These are phyloP conservation scores for Phoenix dactylifera DNA, from an alignment of 176 grass and related monocot genomes.

Conservation along the genomic window DNA sequence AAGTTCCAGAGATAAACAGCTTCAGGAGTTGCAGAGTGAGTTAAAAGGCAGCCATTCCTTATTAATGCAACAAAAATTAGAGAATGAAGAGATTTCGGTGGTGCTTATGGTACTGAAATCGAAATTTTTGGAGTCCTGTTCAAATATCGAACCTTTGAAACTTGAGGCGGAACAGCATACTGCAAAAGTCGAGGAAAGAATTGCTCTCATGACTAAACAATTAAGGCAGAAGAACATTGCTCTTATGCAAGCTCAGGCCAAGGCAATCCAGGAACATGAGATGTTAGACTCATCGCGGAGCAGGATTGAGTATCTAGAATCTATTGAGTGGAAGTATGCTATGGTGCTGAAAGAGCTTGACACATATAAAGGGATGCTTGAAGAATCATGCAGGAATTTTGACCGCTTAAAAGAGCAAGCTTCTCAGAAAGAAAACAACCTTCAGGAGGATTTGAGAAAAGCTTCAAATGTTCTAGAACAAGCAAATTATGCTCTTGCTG, in stretches of 20 bases:
- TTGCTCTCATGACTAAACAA: constrained; percentile 16
- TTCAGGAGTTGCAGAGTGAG: constrained; percentile 42
- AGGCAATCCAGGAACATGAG: constrained; percentile 22
- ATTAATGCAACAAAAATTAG: constrained; percentile 33
- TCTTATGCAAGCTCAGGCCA: constrained; percentile 33
- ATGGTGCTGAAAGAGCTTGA: constrained; percentile 38
- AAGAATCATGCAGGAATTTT: constrained; percentile 30
- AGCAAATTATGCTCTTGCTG: constrained; percentile 32
- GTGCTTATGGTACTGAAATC: constrained; percentile 22
- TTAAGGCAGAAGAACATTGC: constrained; percentile 33
- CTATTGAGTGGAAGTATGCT: constrained; percentile 31
- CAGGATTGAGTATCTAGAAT: constrained; percentile 41
- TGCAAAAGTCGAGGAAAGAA: constrained; percentile 27
- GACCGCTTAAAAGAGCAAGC: constrained; percentile 41
- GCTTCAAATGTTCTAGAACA: constrained; percentile 31
- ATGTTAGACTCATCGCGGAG: constrained; percentile 21
- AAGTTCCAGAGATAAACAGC: constrained; percentile 33
- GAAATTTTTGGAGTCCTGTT: constrained; percentile 38
- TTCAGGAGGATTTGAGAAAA: constrained; percentile 31
- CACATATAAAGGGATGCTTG: constrained; percentile 49
- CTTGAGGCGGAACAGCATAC: constrained; percentile 28
- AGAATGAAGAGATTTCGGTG: constrained; percentile 34
- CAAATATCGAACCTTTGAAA: constrained; percentile 21
- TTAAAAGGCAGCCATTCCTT: constrained; percentile 29
- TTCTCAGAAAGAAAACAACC: constrained; percentile 42